A percentile compares a stretch with the other conserved stretches of the same genome.
Evolutionary conservation across 805 yeast species (phyloP).

Genomic region (Saccharomycopsis babjevae): DNA sequence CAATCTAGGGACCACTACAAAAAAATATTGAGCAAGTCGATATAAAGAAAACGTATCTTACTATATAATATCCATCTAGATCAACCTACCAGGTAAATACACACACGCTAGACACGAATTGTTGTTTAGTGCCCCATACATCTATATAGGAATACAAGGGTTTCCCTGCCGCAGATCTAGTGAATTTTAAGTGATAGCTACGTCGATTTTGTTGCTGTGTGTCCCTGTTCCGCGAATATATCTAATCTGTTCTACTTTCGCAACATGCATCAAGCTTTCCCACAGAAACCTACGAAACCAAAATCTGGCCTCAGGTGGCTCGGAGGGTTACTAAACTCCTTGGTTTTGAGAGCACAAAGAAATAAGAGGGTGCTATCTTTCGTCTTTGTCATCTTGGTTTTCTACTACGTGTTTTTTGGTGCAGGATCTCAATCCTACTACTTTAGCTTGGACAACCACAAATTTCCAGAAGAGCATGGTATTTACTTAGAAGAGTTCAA

Average conservation of each 20-base stretch:
- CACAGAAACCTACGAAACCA: constrained; percentile 17
- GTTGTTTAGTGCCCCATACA: too few species aligned
- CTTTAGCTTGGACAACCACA: constrained; percentile 11
- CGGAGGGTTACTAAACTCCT: neutral
- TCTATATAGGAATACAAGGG: too few species aligned
- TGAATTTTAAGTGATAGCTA: neutral
- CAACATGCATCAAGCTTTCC: constrained; percentile 18
- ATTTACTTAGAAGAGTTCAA: constrained; percentile 35
- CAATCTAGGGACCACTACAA: too few species aligned
- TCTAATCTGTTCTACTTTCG: neutral
- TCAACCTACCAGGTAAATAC: too few species aligned
- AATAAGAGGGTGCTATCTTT: constrained; percentile 7
- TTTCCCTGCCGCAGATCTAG: too few species aligned
- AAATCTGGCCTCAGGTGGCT: constrained; percentile 4
- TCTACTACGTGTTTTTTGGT: constrained; percentile 13
- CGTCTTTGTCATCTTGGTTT: constrained; percentile 7
- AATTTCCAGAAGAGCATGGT: constrained; percentile 32
- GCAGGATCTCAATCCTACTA: constrained; percentile 4
- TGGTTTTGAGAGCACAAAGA: constrained; percentile 7
- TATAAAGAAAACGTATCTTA: neutral
- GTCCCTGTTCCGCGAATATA: neutral
- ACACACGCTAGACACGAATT: too few species aligned
- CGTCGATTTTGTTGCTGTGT: neutral
- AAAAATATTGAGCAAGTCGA: neutral
- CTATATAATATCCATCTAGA: too few species aligned